phyloP scores from a whole-genome alignment of 352 stramenopile genomes.

The Pythium brachiatum region DNA sequence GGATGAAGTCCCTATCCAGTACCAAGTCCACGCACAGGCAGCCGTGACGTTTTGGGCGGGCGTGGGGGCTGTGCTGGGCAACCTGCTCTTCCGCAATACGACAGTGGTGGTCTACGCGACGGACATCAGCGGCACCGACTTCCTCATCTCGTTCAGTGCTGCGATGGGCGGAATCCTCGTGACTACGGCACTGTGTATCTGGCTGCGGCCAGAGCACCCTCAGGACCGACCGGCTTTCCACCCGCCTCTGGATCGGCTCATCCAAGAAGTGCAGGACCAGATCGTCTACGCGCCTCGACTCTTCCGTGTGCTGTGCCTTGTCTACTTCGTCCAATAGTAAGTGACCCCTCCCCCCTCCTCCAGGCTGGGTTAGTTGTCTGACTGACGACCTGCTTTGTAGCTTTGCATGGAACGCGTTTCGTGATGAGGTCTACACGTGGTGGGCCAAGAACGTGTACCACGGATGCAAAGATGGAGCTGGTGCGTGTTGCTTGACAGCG shows the following conservation, averaged over 20 bases:
- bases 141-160: constrained; percentile 61
- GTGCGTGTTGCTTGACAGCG: constrained; percentile 2
- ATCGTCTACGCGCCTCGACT: constrained; percentile 60
- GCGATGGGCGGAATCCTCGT: constrained; percentile 49
- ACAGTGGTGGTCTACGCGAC: constrained; percentile 68
- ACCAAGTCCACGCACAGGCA: constrained; percentile 74
- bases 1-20: constrained; percentile 73
- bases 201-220: constrained; percentile 54
- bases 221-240: constrained; percentile 55
- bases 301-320: constrained; percentile 64
- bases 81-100: constrained; percentile 62
- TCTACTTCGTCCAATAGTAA: constrained; percentile 72
- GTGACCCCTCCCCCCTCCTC: background rate
- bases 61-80: constrained; percentile 53
- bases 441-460: constrained; percentile 68
- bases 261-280: constrained; percentile 56
- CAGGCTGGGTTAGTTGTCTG: background rate
- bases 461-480: constrained; percentile 51
- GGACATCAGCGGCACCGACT: constrained; percentile 61
- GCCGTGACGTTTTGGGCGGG: constrained; percentile 67
- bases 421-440: constrained; percentile 71
- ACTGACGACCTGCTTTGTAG: constrained; percentile 16
- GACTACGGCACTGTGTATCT: constrained; percentile 51
- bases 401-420: constrained; percentile 74
- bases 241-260: constrained; percentile 48